Evolutionary conservation across 2,329 filamentous ascomycete species (phyloP).

Genomic region (Beauveria asiatica): DNA sequence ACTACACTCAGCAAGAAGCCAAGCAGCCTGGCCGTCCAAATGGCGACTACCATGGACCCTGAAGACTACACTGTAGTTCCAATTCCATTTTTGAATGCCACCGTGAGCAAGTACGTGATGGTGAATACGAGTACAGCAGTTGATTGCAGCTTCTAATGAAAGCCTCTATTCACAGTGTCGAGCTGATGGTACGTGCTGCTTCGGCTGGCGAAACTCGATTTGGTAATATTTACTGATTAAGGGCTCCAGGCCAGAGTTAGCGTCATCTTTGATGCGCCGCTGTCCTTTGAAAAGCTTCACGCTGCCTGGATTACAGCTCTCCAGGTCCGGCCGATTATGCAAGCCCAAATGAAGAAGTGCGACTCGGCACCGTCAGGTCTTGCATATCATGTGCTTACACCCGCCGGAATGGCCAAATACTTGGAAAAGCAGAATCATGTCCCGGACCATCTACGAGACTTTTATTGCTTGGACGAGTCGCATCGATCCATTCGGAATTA

Average conservation of each 20-base stretch:
- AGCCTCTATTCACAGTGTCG: neutral
- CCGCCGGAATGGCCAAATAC: neutral
- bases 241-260: neutral
- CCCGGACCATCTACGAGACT: neutral
- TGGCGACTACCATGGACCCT: neutral
- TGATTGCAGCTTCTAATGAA: neutral
- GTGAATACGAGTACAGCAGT: too few species aligned
- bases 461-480: neutral
- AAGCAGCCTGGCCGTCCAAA: neutral
- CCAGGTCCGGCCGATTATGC: neutral
- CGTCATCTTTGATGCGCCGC: neutral
- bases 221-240: neutral
- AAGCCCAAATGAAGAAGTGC: neutral
- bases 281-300: neutral
- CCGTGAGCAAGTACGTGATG: neutral
- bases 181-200: neutral
- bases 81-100: neutral
- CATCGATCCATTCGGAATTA: neutral
- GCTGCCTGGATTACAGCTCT: neutral
- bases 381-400: neutral
- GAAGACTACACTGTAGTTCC: constrained; percentile 1
- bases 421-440: neutral
- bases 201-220: neutral
- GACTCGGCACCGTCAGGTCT: neutral
- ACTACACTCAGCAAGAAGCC: neutral